Percentiles rank a stretch among this genome's conserved stretches.
Conservation (phyloP, 768 basidiomycete genomes). For the Amanita subjunquillea region DNA sequence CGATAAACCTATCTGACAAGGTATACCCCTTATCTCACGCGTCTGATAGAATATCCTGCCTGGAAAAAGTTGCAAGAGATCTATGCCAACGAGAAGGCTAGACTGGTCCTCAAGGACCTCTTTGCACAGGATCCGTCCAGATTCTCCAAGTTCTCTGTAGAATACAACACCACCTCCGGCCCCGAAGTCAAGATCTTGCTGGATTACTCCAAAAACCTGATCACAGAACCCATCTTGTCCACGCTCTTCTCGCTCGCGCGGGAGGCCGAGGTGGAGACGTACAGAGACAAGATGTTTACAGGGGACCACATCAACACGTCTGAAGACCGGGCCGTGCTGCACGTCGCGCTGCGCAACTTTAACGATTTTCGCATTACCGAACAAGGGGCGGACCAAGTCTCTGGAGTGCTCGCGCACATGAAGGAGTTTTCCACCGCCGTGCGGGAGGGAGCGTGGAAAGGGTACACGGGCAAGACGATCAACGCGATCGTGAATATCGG, state of each 20-base stretch:
- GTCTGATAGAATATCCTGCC: slow-evolving; percentile 59
- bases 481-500: slow-evolving; percentile 96
- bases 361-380: slow-evolving; percentile 73
- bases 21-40: not conserved
- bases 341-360: slow-evolving; percentile 83
- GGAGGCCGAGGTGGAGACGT: slow-evolving; percentile 79
- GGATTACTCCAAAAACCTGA: slow-evolving; percentile 95
- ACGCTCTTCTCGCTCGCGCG: slow-evolving; percentile 71
- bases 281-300: slow-evolving; percentile 87
- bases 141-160: slow-evolving; percentile 76
- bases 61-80: slow-evolving; percentile 89
- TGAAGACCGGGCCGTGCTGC: slow-evolving; percentile 93
- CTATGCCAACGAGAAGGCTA: slow-evolving; percentile 61
- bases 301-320: slow-evolving; percentile 98
- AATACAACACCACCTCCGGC: slow-evolving; percentile 59
- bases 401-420: slow-evolving; percentile 80
- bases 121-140: slow-evolving; percentile 83
- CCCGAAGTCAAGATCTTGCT: slow-evolving; percentile 75
- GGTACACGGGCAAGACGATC: slow-evolving; percentile 94
- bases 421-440: slow-evolving; percentile 81
- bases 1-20: not conserved
- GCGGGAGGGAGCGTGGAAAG: slow-evolving; percentile 85
- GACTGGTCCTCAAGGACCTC: slow-evolving; percentile 84
- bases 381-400: slow-evolving; percentile 74
- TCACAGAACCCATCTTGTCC: slow-evolving; percentile 76